Conservation (phyloP, 225 moss, liverwort and hornwort genomes). For the Sphagnum contortum region DNA sequence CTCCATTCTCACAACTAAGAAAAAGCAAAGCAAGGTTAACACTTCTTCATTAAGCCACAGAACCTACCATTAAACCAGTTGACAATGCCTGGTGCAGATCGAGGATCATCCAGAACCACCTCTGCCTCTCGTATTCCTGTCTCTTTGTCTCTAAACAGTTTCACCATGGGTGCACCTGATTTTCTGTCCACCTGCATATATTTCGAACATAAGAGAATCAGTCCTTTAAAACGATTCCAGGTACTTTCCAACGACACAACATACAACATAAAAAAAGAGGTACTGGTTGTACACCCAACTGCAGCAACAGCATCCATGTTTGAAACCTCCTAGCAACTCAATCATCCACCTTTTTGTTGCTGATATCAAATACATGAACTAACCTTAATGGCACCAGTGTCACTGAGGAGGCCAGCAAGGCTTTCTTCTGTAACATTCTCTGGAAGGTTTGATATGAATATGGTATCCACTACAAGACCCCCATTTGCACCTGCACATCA, state of each 20-base stretch:
- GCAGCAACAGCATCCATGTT: neutral
- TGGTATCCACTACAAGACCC: conserved; percentile 66
- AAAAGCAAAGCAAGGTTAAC: no score
- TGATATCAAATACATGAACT: conserved; percentile 1
- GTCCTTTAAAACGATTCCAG: no score
- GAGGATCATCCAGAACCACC: conserved; percentile 93
- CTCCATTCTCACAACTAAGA: no score
- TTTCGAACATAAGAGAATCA: no score
- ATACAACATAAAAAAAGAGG: no score
- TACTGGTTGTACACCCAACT: neutral
- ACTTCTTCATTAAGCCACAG: no score
- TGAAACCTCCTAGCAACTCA: no score
- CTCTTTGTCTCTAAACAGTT: conserved; percentile 80
- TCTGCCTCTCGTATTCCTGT: conserved; percentile 85
- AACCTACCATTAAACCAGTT: conserved; percentile 92
- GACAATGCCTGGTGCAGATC: conserved; percentile 86
- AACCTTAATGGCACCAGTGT: conserved; percentile 94
- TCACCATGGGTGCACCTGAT: conserved; percentile 84
- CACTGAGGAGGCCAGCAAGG: conserved; percentile 78
- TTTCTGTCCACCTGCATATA: conserved; percentile 73
- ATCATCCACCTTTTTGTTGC: neutral
- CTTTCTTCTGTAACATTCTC: conserved; percentile 87
- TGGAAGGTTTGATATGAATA: conserved; percentile 81
- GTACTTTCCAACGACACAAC: no score
- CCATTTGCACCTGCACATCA: conserved; percentile 49